Percentiles rank a stretch among this genome's conserved stretches.
phyloP scores from a whole-genome alignment of 768 basidiomycete genomes.

The Tulasnella sp. region DNA sequence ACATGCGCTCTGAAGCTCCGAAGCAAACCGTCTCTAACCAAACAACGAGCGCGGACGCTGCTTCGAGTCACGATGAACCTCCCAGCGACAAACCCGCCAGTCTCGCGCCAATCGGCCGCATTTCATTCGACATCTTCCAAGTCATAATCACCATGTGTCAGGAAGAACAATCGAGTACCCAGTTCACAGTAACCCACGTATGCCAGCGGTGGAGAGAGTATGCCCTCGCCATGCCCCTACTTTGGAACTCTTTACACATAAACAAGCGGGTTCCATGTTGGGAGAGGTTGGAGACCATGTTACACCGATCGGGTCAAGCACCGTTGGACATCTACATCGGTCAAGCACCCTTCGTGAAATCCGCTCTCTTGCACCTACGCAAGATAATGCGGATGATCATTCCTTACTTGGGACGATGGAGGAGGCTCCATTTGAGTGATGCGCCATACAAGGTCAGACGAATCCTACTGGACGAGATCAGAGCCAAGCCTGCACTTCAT shows the following conservation, averaged over 20 bases:
- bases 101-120: neutral
- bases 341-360: neutral
- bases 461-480: neutral
- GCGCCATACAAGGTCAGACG: neutral
- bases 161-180: neutral
- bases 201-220: neutral
- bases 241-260: neutral
- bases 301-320: neutral
- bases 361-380: neutral
- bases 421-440: neutral
- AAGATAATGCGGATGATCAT: neutral
- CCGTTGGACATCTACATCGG: conserved; percentile 2
- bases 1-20: neutral
- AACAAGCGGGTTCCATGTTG: neutral
- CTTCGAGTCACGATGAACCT: neutral
- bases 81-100: neutral
- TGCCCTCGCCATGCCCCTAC: neutral
- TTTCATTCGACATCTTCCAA: neutral
- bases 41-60: neutral
- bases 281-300: neutral
- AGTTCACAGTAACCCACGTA: neutral
- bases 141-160: neutral
- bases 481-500: neutral
- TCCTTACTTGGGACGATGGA: neutral
- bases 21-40: neutral